phyloP scores from a whole-genome alignment of 306 rosid species.

The Dryas octopetala region DNA sequence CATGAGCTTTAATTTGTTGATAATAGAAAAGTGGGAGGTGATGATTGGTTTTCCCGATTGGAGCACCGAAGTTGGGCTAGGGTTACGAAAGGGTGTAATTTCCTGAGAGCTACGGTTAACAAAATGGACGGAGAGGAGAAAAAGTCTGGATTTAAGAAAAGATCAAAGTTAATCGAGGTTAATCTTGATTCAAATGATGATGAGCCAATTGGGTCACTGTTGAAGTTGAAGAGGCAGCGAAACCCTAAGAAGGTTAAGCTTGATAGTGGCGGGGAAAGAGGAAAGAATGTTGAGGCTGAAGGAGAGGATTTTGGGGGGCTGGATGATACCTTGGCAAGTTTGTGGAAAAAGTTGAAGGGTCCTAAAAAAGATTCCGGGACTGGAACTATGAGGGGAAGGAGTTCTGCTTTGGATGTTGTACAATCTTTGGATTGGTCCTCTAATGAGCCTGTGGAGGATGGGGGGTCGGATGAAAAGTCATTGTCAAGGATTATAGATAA shows the following conservation, averaged over 20 bases:
- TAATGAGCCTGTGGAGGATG: constrained; percentile 27
- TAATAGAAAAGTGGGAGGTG: constrained; percentile 42
- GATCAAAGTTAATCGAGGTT: constrained; percentile 54
- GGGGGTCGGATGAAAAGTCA: constrained; percentile 27
- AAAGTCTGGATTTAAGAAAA: constrained; percentile 53
- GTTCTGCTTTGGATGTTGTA: constrained; percentile 37
- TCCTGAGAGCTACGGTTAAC: constrained; percentile 41
- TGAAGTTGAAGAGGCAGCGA: constrained; percentile 59
- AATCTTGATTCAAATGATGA: constrained; percentile 66
- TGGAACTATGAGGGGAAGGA: constrained; percentile 38
- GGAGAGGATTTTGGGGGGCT: constrained; percentile 63
- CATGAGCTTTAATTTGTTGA: constrained; percentile 37
- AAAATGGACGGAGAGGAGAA: constrained; percentile 69
- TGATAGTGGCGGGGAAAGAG: constrained; percentile 42
- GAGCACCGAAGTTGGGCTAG: constrained; percentile 52
- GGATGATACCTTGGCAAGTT: constrained; percentile 92
- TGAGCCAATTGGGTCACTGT: constrained; percentile 78
- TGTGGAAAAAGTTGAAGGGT: constrained; percentile 89
- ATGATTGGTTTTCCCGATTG: constrained; percentile 32
- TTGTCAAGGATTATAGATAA: constrained; percentile 21
- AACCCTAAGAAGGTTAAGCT: constrained; percentile 55
- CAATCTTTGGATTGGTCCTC: constrained; percentile 36
- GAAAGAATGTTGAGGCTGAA: constrained; percentile 39
- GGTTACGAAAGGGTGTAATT: constrained; percentile 28
- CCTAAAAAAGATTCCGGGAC: constrained; percentile 74